Base-by-base conservation (phyloP, 192 early-diverging fungal genomes). In the Coemansia javaensis region DNA sequence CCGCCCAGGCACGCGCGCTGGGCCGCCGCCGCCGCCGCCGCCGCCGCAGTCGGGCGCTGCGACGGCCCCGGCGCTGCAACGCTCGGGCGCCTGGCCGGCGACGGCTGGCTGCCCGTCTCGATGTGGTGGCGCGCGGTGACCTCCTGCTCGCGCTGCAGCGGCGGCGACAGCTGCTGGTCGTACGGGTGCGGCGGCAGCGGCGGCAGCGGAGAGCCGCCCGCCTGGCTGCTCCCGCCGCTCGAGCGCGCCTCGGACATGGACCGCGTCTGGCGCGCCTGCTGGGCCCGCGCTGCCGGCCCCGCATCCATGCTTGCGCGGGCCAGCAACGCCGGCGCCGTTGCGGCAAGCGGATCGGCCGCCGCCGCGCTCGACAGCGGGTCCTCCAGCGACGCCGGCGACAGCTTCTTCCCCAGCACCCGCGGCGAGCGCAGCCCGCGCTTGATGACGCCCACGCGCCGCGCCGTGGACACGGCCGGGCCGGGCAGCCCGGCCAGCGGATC, bases 111-210 rank as follows among this genome's bases (percentile, higher is more conserved):
- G 27, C 63, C 53, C n/a, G n/a, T n/a, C 16, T 73, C 69, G 20
- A 56, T 44, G 21, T 73, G 69, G 32, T 65, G 52, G 13, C 44
- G 56, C 21, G 69, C 62, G 7, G 47, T 43, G 12, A 39, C 15
- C 10, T 59, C 40, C 37, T 73, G 69, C 36, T 65, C 62, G 27
- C 57, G 61, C 49, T 73, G 69, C 36, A 65, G 57, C 34, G 40
- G 35, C 25, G 62, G 69, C 50, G 69, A 47, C n/a, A 73, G 53
- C 50, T 73, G 69, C 44, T 73, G 69, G 39, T 65, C 69, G 28
- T 73, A 73, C 20, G 69, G 69, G 20, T 73, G 69, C 23, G 62
- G 62, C 32, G 54, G 44, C 31, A 17, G 28, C 1, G 8, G 28
- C 13, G 16, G 16, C 5, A 18, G 14, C 31, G 23, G n/a, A 11